Base-by-base conservation (phyloP, 768 basidiomycete species). In the Suillus weaverae region DNA sequence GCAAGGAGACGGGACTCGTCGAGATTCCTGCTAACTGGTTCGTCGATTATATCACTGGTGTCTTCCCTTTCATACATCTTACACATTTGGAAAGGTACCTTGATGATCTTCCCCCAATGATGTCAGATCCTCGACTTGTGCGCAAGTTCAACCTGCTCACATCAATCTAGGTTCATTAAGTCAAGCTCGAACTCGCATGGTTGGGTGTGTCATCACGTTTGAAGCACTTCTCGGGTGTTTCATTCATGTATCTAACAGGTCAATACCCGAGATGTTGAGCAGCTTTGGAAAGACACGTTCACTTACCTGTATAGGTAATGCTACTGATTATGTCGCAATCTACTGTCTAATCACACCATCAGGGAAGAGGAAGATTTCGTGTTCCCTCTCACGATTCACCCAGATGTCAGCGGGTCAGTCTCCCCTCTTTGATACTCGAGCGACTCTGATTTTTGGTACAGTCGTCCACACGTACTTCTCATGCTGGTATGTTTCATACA, bases 351-450 rank as follows among this genome's bases (percentile, higher is more conserved):
- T n/a, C 26, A 57, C n/a, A 67, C 0, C 43, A 68, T 33, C 62
- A 85, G 86, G 53, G 86, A 87, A 66, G 85, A 88, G 73, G 83
- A 85, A 68, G 81, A 85, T 72, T 88, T 89, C 64, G 82, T 88
- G n/a, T 89, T 90, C 69, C 89, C 89, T 0, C 84, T 92, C 64
- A 91, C 90, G 2, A 89, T 93, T 46, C 91, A 92, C 69, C 90
- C 91, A 1, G 90, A 92, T 68, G 89, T 90, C 30, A 86, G 86
- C 70, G 89, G 89, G 83, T 84, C 74, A 69, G 84, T 26, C 20
- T 41, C 39, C 54, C 70, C 44, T 33, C 60, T 61, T 33, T 44
- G 18, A 39, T 36, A 7, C 14, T n/a, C 35, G 54, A 57, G 51
- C 16, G 68, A 35, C 11, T 60, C 64, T 63, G 22, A 69, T 55